These are phyloP conservation scores for Entomophthora muscae DNA, from an alignment of 371 early-diverging fungal species.

Conservation along the genomic window DNA sequence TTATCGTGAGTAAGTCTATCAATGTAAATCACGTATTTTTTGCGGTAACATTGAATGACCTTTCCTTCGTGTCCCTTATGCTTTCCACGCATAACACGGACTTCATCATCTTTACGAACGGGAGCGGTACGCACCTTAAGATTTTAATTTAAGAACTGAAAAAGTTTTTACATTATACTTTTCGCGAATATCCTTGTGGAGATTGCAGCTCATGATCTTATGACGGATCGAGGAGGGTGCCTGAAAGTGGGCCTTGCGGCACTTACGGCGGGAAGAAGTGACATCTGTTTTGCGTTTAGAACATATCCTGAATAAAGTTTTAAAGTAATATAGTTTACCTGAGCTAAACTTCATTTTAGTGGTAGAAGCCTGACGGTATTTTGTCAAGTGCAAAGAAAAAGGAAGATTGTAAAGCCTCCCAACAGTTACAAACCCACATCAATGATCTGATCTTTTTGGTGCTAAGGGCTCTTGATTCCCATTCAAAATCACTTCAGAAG, in stretches of 20 bases:
- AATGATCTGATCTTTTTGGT: no score
- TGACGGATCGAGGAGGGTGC: constrained; percentile 89
- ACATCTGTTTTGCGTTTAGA: no score
- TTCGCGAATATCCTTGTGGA: constrained; percentile 95
- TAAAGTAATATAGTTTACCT: neutral
- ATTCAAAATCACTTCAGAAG: no score
- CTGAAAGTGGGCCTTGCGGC: constrained; percentile 96
- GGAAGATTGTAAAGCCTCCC: no score
- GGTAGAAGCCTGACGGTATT: neutral
- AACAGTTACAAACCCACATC: no score
- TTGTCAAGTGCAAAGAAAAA: neutral
- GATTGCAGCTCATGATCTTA: constrained; percentile 88
- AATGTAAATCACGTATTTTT: constrained; percentile 97
- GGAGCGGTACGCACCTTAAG: constrained; percentile 78
- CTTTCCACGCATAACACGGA: constrained; percentile 85
- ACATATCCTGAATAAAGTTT: no score
- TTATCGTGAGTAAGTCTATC: constrained; percentile 92
- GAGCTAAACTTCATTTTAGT: neutral
- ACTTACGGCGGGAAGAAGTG: constrained; percentile 87
- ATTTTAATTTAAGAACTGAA: neutral
- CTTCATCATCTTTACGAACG: constrained; percentile 95
- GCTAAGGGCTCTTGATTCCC: no score
- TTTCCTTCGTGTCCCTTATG: constrained; percentile 96
- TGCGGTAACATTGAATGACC: constrained; percentile 90
- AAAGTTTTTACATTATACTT: constrained; percentile 63